phyloP scores from a whole-genome alignment of 140 eudicot species.

The Stevia rebaudiana region DNA sequence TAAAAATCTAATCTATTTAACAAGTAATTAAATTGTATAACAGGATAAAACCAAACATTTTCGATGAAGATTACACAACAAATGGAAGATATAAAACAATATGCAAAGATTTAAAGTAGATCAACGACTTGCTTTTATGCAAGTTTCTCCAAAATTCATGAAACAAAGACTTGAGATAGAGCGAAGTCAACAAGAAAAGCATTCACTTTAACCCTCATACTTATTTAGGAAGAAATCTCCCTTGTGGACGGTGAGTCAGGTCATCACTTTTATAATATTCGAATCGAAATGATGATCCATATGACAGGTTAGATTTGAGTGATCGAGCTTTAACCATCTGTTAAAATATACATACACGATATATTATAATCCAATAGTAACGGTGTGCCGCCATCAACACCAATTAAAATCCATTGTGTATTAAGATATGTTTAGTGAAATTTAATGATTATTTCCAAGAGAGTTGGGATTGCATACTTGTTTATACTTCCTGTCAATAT shows the following conservation, averaged over 20 bases:
- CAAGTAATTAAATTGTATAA: not conserved
- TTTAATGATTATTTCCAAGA: conserved; percentile 23
- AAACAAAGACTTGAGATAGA: not conserved
- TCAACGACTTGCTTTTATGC: not conserved
- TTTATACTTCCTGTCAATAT: not conserved
- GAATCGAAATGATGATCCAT: no score
- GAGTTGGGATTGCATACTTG: not conserved
- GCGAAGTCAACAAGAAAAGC: not conserved
- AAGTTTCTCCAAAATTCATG: not conserved
- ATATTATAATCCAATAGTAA: not conserved
- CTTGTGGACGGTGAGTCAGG: no score
- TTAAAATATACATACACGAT: no score
- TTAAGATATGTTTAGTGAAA: conserved; percentile 9
- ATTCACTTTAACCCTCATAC: not conserved
- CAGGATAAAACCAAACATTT: not conserved
- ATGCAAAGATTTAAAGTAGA: not conserved
- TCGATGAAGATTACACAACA: not conserved
- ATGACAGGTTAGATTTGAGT: no score
- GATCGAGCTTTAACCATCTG: no score
- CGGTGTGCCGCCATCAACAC: conserved; percentile 26
- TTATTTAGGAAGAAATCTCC: not conserved
- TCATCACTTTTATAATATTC: no score
- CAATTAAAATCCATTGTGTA: conserved; percentile 22
- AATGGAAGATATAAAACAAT: not conserved
- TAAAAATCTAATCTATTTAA: no score